A percentile compares a stretch with the other conserved stretches of the same genome.
Evolutionary conservation across 306 rosid genomes (phyloP).

Genomic region (Biancaea sappan): DNA sequence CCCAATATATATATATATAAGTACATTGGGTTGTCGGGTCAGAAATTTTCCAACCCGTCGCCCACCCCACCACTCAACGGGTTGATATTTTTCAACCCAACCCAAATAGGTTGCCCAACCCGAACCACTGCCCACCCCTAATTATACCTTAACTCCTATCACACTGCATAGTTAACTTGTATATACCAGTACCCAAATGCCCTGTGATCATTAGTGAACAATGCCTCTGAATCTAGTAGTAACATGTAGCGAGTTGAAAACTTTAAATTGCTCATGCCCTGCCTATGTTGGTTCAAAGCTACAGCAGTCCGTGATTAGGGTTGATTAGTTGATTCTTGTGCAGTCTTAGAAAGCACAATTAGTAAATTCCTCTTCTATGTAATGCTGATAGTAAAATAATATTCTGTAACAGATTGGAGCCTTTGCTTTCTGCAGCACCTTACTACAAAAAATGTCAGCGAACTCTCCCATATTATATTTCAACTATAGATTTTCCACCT

Average conservation of each 20-base stretch:
- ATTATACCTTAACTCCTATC: slow-evolving; percentile 21
- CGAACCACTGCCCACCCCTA: too few relatives aligned
- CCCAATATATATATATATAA: too few relatives aligned
- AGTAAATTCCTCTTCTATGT: not conserved
- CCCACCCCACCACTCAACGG: too few relatives aligned
- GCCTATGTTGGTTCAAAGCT: slow-evolving; percentile 2
- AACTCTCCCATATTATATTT: slow-evolving; percentile 11
- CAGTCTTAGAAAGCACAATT: slow-evolving; percentile 8
- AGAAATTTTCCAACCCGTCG: too few relatives aligned
- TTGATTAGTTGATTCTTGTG: slow-evolving; percentile 29
- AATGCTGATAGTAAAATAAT: slow-evolving; percentile 33
- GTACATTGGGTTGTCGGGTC: too few relatives aligned
- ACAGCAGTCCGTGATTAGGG: slow-evolving; percentile 13
- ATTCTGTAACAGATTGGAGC: slow-evolving; percentile 50
- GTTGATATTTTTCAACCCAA: too few relatives aligned
- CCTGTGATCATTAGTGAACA: slow-evolving; percentile 1
- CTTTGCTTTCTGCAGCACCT: slow-evolving; percentile 65
- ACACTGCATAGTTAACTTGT: slow-evolving; percentile 17
- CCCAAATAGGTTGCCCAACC: too few relatives aligned
- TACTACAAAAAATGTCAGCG: slow-evolving; percentile 65
- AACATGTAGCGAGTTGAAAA: not conserved
- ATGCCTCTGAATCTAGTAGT: not conserved
- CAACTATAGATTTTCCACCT: slow-evolving; percentile 23
- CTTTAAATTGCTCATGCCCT: slow-evolving; percentile 7
- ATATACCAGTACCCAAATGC: slow-evolving; percentile 13